Conservation (phyloP, 345 rosid species). For the Euphorbia peplus region DNA sequence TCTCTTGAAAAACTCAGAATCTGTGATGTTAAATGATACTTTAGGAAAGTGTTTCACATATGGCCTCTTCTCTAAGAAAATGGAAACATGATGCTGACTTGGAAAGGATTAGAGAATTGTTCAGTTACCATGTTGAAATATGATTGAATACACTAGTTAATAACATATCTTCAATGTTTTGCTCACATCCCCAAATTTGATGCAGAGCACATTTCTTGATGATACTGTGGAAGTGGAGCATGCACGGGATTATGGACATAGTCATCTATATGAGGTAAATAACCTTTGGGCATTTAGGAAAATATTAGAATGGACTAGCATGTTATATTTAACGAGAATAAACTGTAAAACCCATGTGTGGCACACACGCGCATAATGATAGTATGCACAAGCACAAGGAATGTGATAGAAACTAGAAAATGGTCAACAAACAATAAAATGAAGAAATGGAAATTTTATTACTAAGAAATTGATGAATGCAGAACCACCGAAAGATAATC, state of each 20-base stretch:
- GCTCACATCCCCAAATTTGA: neutral
- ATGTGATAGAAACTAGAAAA: too few relatives aligned
- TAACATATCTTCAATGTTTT: neutral
- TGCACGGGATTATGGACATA: constrained; percentile 91
- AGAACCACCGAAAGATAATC: too few relatives aligned
- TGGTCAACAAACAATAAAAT: too few relatives aligned
- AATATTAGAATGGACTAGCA: neutral
- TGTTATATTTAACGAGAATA: neutral
- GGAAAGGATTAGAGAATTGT: neutral
- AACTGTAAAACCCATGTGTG: neutral
- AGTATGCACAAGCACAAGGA: too few relatives aligned
- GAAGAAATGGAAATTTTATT: too few relatives aligned
- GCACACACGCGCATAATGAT: neutral
- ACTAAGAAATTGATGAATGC: too few relatives aligned
- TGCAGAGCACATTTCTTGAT: constrained; percentile 80
- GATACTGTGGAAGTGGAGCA: constrained; percentile 64
- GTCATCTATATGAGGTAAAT: constrained; percentile 76
- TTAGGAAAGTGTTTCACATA: neutral
- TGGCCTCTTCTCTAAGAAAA: neutral
- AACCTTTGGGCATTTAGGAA: neutral
- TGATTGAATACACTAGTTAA: neutral
- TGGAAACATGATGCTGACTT: neutral
- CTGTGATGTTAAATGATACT: neutral
- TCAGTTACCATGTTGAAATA: neutral
- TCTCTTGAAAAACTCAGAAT: neutral